These are phyloP conservation scores for Linaria vulgaris DNA, from an alignment of 257 asterid genomes.

Conservation along the genomic window DNA sequence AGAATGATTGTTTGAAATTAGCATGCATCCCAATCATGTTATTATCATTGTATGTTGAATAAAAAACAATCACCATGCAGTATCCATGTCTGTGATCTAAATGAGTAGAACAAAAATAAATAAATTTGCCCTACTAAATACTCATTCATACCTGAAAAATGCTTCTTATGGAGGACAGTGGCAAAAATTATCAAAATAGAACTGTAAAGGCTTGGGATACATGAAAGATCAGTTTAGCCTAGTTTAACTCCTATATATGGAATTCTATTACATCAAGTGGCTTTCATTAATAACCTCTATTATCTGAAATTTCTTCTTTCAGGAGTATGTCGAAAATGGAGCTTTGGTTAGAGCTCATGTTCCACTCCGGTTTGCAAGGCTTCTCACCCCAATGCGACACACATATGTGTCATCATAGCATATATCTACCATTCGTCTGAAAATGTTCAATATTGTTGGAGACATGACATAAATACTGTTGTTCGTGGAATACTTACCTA, in stretches of 20 bases:
- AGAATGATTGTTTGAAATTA: too few relatives aligned
- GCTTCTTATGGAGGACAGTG: neutral
- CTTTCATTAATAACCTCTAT: neutral
- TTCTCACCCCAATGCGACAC: constrained; percentile 94
- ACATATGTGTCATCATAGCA: constrained; percentile 49
- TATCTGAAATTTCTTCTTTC: constrained; percentile 11
- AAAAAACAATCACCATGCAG: too few relatives aligned
- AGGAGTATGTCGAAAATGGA: constrained; percentile 85
- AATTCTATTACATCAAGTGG: neutral
- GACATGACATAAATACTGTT: constrained; percentile 7
- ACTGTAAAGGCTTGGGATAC: neutral
- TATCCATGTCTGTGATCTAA: too few relatives aligned
- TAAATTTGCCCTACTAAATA: too few relatives aligned
- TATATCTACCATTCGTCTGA: constrained; percentile 8
- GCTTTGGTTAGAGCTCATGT: constrained; percentile 79
- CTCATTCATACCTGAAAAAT: too few relatives aligned
- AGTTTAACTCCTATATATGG: neutral
- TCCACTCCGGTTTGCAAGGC: constrained; percentile 91
- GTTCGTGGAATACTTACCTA: constrained; percentile 4
- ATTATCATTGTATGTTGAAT: too few relatives aligned
- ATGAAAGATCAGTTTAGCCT: neutral
- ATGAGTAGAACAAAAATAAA: too few relatives aligned
- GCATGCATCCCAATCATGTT: too few relatives aligned
- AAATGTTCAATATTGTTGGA: neutral
- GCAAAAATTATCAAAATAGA: neutral